Evolutionary conservation across 306 rosid genomes (phyloP).

Genomic region (Cucurbita moschata): DNA sequence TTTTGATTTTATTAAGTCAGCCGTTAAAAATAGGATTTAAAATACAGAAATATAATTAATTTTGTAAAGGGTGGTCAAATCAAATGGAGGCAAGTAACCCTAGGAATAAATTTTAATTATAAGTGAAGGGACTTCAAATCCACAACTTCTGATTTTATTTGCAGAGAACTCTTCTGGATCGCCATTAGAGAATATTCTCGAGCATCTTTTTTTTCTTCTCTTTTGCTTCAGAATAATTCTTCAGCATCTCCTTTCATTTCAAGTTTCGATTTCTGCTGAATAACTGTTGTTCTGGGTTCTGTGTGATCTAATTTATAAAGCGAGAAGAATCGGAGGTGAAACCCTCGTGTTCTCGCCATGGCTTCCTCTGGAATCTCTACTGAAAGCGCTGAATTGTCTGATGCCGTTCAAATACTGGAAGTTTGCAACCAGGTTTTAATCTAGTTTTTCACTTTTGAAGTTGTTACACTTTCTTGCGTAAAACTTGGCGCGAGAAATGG

Average conservation of each 20-base stretch:
- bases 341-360: slow-evolving; percentile 8
- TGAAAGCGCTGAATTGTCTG: slow-evolving; percentile 10
- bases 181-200: neutral
- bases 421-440: slow-evolving; percentile 23
- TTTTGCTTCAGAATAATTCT: slow-evolving; percentile 20
- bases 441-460: neutral
- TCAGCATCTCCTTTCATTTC: slow-evolving; percentile 10
- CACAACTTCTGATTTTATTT: neutral
- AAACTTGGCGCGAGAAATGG: neutral
- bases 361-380: slow-evolving; percentile 19
- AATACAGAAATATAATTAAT: no score
- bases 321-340: neutral
- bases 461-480: neutral
- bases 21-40: no score
- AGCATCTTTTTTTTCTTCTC: neutral
- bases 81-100: neutral
- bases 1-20: no score
- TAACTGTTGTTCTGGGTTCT: neutral
- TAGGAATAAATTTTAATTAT: neutral
- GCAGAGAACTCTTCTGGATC: neutral
- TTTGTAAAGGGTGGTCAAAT: no score
- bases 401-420: neutral
- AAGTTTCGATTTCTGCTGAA: neutral
- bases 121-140: neutral
- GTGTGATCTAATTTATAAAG: neutral